Evolutionary conservation across 31 red algal genomes (phyloP).

Genomic region (Odonthalia washingtoniensis): DNA sequence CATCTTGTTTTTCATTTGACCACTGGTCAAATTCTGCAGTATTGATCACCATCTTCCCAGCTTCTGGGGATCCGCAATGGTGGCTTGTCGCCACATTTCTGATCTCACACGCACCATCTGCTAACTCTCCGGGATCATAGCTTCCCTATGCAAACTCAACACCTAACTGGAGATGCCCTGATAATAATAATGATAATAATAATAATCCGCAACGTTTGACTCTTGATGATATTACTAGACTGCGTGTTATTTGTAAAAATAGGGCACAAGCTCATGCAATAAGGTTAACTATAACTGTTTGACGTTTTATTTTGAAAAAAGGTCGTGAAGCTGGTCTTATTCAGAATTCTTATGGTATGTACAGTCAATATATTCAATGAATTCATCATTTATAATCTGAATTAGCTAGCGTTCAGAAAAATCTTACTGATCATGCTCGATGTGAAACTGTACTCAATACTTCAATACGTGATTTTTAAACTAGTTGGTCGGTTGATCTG

Average conservation of each 20-base stretch:
- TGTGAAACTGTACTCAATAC: slow-evolving; percentile 88
- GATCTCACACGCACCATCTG: no score
- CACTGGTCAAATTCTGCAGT: no score
- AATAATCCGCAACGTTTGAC: slow-evolving; percentile 45
- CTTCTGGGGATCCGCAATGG: no score
- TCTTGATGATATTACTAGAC: slow-evolving; percentile 54
- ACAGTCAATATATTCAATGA: slow-evolving; percentile 61
- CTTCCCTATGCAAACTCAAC: no score
- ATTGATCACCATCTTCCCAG: no score
- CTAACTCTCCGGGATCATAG: no score
- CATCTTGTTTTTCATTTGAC: no score
- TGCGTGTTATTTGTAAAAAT: slow-evolving; percentile 77
- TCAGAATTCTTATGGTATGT: slow-evolving; percentile 53
- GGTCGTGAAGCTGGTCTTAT: slow-evolving; percentile 63
- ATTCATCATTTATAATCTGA: slow-evolving; percentile 66
- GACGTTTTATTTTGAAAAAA: slow-evolving; percentile 73
- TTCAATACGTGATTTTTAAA: slow-evolving; percentile 81
- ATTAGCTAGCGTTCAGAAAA: slow-evolving; percentile 73
- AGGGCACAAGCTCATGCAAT: slow-evolving; percentile 74
- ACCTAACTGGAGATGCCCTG: no score
- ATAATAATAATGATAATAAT: slow-evolving; percentile 33
- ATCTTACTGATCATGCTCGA: slow-evolving; percentile 61
- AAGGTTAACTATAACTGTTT: slow-evolving; percentile 70
- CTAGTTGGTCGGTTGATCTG: slow-evolving; percentile 90
- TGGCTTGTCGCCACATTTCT: no score